Evolutionary conservation across 169 alveolate species (phyloP).

Genomic region (Eimeria praecox): DNA sequence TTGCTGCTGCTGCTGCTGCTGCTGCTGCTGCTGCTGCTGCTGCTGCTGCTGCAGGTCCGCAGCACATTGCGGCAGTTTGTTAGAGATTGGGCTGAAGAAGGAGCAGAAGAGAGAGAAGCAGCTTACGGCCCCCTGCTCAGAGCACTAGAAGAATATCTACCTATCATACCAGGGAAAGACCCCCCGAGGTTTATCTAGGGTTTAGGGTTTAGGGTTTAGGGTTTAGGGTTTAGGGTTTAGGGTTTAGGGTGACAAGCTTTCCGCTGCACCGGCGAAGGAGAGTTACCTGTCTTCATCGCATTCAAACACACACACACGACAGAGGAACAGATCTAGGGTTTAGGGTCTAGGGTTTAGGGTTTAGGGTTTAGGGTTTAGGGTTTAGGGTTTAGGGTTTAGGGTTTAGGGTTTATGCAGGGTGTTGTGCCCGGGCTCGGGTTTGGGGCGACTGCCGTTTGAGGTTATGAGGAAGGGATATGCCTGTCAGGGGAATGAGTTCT

Average conservation of each 20-base stretch:
- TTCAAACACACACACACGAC: too few species aligned
- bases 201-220: neutral
- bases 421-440: constrained; percentile 98
- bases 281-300: too few species aligned
- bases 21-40: constrained; percentile 40
- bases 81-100: constrained; percentile 97
- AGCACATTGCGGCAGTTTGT: constrained; percentile 96
- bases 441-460: constrained; percentile 98
- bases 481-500: constrained; percentile 99
- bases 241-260: neutral
- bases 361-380: constrained; percentile 88
- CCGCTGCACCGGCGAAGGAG: too few species aligned
- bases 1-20: neutral
- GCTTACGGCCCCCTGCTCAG: constrained; percentile 96
- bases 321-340: too few species aligned
- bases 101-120: constrained; percentile 96
- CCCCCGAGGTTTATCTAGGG: constrained; percentile 36
- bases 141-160: constrained; percentile 92
- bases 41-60: constrained; percentile 88
- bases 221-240: constrained; percentile 18
- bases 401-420: constrained; percentile 87
- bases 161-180: constrained; percentile 48
- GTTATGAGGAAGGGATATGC: constrained; percentile 96
- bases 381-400: constrained; percentile 71
- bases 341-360: constrained; percentile 11